phyloP scores from a whole-genome alignment of 2,329 filamentous ascomycete genomes.

The Escovopsis weberi region DNA sequence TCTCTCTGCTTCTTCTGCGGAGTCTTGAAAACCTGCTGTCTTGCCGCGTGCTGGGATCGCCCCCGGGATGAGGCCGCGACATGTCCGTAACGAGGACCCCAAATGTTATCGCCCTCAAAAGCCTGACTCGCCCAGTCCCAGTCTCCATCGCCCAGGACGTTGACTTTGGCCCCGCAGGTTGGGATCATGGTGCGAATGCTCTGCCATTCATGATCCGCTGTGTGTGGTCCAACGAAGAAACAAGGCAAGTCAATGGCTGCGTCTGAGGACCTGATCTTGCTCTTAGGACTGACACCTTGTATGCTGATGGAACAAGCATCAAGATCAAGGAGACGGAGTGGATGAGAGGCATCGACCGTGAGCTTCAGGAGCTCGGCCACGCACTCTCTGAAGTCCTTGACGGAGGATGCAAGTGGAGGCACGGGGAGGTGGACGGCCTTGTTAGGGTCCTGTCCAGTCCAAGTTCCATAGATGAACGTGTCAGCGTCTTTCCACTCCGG shows the following conservation, averaged over 20 bases:
- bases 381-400: neutral
- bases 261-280: neutral
- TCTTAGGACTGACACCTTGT: conserved; percentile 2
- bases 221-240: conserved; percentile 8
- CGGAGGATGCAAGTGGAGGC: conserved; percentile 1
- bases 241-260: conserved; percentile 4
- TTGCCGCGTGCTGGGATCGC: too few species aligned
- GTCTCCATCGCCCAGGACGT: conserved; percentile 2
- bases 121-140: conserved; percentile 10
- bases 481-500: conserved; percentile 2
- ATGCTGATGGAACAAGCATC: conserved; percentile 6
- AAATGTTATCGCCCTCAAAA: conserved; percentile 7
- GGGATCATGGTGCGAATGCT: conserved; percentile 10
- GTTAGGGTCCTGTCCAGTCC: neutral
- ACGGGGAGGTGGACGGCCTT: neutral
- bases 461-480: neutral
- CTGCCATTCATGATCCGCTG: conserved; percentile 12
- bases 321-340: neutral
- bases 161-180: conserved; percentile 3
- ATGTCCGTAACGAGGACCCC: conserved; percentile 10
- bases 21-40: too few species aligned
- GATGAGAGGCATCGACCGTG: neutral
- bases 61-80: neutral
- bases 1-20: too few species aligned
- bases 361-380: conserved; percentile 3